A percentile compares a stretch with the other conserved stretches of the same genome.
Evolutionary conservation across 2,329 filamentous ascomycete species (phyloP).

Genomic region (Fusarium kyushuense): DNA sequence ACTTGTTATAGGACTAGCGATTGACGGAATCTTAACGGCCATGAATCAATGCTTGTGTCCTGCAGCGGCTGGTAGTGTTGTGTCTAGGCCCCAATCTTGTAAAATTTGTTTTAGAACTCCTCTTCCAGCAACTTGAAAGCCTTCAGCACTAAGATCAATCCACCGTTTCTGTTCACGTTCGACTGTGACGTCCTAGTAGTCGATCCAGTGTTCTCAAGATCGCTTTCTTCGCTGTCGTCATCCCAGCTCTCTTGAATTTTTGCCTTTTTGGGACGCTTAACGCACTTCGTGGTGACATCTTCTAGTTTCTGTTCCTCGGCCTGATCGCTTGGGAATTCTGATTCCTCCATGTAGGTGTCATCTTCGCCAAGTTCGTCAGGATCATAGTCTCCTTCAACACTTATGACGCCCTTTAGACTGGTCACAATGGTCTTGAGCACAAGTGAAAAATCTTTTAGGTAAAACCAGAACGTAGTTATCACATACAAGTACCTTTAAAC

Average conservation of each 20-base stretch:
- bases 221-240: slow-evolving; percentile 42
- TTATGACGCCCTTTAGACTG: slow-evolving; percentile 67
- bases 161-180: slow-evolving; percentile 54
- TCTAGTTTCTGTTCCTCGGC: not conserved
- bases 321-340: slow-evolving; percentile 31
- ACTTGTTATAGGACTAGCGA: not conserved
- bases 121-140: slow-evolving; percentile 68
- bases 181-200: slow-evolving; percentile 9
- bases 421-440: slow-evolving; percentile 79
- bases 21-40: not conserved
- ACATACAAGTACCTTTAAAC: slow-evolving; percentile 67
- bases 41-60: not conserved
- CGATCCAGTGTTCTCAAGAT: slow-evolving; percentile 50
- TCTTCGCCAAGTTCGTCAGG: slow-evolving; percentile 51
- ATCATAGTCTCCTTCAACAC: slow-evolving; percentile 53
- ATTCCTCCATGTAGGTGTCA: slow-evolving; percentile 41
- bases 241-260: slow-evolving; percentile 59
- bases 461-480: slow-evolving; percentile 83
- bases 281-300: not conserved
- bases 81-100: slow-evolving; percentile 68
- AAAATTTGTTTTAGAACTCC: slow-evolving; percentile 74
- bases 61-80: not conserved
- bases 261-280: slow-evolving; percentile 1
- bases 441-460: slow-evolving; percentile 70
- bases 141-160: slow-evolving; percentile 68